A percentile compares a stretch with the other conserved stretches of the same genome.
Evolutionary conservation across 2,329 filamentous ascomycete species (phyloP).

Genomic region (Trichoderma sp.): DNA sequence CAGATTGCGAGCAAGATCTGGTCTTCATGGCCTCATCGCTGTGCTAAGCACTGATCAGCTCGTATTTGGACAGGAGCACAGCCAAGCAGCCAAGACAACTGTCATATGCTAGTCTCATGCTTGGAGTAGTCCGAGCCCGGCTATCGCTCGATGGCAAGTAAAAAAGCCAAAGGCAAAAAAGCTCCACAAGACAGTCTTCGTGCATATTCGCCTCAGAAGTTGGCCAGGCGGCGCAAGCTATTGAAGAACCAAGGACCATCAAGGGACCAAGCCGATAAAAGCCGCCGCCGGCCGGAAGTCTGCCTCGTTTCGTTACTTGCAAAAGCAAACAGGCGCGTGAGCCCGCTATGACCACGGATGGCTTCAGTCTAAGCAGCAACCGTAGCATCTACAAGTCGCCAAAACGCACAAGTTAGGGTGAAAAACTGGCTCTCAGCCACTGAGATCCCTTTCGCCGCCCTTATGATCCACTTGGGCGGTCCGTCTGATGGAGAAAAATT

Average conservation of each 20-base stretch:
- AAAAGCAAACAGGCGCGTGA: not conserved
- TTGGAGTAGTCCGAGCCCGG: not conserved
- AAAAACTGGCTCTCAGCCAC: constrained; percentile 12
- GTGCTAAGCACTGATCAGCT: not conserved
- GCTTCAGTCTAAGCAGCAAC: not conserved
- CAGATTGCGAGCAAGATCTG: not conserved
- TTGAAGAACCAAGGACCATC: not conserved
- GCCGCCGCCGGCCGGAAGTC: not conserved
- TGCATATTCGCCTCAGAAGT: not conserved
- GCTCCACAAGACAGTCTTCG: constrained; percentile 4
- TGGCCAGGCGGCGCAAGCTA: not conserved
- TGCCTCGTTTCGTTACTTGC: not conserved
- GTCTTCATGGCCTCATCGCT: not conserved
- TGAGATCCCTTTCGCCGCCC: constrained; percentile 5
- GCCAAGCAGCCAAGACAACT: not conserved
- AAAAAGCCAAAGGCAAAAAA: not conserved
- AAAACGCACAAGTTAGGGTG: not conserved
- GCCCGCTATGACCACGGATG: constrained; percentile 7
- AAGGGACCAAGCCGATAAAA: constrained; percentile 14
- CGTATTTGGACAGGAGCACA: not conserved
- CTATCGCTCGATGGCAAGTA: not conserved
- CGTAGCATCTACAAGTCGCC: not conserved
- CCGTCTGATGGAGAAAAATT: constrained; percentile 9
- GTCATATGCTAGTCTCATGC: not conserved
- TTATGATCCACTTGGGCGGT: constrained; percentile 13